Evolutionary conservation across 73 alveolate species (phyloP).

Genomic region (Paramecium primaurelia): DNA sequence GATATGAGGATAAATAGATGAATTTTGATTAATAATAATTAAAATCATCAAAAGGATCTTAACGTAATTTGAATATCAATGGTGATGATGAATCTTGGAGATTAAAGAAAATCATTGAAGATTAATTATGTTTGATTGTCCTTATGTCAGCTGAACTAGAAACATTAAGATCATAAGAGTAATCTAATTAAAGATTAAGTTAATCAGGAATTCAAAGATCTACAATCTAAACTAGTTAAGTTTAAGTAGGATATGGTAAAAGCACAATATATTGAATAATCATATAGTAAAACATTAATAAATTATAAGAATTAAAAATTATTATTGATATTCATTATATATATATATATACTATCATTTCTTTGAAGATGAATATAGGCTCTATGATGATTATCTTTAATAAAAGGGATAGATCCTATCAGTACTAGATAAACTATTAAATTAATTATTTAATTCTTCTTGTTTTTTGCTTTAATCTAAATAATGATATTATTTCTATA

Average conservation of each 20-base stretch:
- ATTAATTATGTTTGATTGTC: constrained; percentile 30
- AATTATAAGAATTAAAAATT: neutral
- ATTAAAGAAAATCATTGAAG: neutral
- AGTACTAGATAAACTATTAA: neutral
- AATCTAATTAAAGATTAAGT: neutral
- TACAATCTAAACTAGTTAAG: neutral
- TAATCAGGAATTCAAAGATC: neutral
- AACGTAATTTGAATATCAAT: neutral
- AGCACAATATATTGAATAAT: neutral
- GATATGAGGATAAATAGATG: neutral
- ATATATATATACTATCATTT: neutral
- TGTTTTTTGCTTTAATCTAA: neutral
- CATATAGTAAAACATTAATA: neutral
- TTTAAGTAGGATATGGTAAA: neutral
- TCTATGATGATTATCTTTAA: neutral
- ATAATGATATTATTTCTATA: neutral
- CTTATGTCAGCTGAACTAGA: constrained; percentile 43
- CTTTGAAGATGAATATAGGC: neutral
- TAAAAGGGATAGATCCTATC: neutral
- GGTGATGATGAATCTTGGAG: neutral
- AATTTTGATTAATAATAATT: neutral
- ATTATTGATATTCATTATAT: neutral
- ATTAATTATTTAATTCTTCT: neutral
- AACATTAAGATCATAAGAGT: neutral
- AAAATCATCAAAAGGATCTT: neutral